Conservation (phyloP, 23 red algal species). For the Agarophyton chilense region DNA sequence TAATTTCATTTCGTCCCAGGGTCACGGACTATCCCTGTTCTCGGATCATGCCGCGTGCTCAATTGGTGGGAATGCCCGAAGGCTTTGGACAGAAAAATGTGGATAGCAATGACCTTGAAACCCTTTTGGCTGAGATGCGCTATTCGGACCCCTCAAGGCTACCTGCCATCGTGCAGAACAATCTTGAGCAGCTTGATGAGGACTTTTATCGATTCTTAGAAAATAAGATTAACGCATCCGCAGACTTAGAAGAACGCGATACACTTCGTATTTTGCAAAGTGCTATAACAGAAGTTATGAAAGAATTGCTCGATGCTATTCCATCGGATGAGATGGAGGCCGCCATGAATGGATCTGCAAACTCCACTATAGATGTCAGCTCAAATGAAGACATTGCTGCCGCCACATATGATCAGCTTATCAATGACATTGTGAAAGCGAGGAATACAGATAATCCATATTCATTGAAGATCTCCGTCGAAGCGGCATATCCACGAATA, state of each 20-base stretch:
- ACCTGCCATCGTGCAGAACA: constrained; percentile 74
- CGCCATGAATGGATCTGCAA: neutral
- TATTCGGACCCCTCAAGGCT: constrained; percentile 86
- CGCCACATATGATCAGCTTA: constrained; percentile 67
- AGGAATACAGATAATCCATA: neutral
- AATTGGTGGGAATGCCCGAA: constrained; percentile 63
- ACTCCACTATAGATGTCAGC: neutral
- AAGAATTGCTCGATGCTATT: constrained; percentile 42
- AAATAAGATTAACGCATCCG: constrained; percentile 74
- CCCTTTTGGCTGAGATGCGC: constrained; percentile 86
- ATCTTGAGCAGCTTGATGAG: constrained; percentile 81
- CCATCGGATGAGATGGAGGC: constrained; percentile 8
- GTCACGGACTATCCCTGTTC: neutral
- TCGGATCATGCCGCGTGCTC: neutral
- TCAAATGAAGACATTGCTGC: constrained; percentile 42
- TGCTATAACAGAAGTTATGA: constrained; percentile 90
- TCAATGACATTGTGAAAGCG: constrained; percentile 22
- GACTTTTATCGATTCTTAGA: constrained; percentile 93
- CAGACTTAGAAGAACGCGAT: constrained; percentile 89
- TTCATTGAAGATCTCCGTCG: constrained; percentile 12
- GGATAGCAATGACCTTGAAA: constrained; percentile 58
- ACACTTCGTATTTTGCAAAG: constrained; percentile 76
- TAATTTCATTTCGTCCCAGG: neutral
- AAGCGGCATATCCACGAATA: constrained; percentile 34
- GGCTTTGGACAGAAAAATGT: constrained; percentile 50